Conservation (phyloP, 345 rosid species). For the Euphorbia pulcherrima region DNA sequence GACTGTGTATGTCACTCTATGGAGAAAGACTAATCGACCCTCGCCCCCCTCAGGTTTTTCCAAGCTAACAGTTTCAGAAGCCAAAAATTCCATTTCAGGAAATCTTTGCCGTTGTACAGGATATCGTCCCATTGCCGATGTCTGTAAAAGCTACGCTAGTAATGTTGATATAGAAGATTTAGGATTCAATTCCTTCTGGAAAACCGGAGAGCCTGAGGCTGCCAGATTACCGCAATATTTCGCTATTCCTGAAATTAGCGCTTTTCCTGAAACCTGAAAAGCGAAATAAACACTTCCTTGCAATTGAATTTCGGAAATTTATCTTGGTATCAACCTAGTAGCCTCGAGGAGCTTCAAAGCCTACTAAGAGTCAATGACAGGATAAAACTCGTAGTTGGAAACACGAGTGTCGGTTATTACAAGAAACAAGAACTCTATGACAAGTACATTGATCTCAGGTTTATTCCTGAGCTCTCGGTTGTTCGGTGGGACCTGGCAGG, state of each 20-base stretch:
- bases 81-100: conserved; percentile 65
- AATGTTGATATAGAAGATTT: conserved; percentile 87
- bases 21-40: conserved; percentile 44
- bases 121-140: conserved; percentile 83
- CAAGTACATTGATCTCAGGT: conserved; percentile 59
- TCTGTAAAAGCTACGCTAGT: conserved; percentile 79
- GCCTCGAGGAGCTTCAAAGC: conserved; percentile 46
- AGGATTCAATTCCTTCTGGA: conserved; percentile 77
- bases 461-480: conserved; percentile 53
- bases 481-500: conserved; percentile 47
- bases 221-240: conserved; percentile 47
- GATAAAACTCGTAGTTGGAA: conserved; percentile 64
- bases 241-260: conserved; percentile 23
- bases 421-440: conserved; percentile 50
- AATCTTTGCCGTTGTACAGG: conserved; percentile 97
- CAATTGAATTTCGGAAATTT: conserved; percentile 37
- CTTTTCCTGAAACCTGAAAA: conserved; percentile 65
- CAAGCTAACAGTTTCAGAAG: conserved; percentile 62
- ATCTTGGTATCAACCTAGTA: conserved; percentile 51
- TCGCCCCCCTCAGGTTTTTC: conserved; percentile 53
- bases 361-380: conserved; percentile 25
- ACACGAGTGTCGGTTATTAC: conserved; percentile 71
- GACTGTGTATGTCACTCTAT: conserved; percentile 79
- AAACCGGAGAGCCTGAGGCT: conserved; percentile 53
- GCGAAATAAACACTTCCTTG: conserved; percentile 23